These are phyloP conservation scores for Salvia sclarea DNA, from an alignment of 305 asterid genomes.

Conservation along the genomic window DNA sequence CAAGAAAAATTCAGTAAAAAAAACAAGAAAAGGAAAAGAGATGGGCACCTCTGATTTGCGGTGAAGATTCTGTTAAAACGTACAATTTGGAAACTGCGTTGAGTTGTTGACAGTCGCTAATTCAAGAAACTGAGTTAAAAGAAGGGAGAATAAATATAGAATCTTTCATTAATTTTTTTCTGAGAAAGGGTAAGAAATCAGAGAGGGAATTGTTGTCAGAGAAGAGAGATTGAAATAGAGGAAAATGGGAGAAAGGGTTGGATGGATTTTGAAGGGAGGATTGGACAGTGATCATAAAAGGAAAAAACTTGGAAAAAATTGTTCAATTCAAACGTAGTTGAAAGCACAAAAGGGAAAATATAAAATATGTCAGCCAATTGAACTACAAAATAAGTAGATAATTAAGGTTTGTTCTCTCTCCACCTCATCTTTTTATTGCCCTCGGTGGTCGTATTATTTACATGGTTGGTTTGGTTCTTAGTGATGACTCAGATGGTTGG, in stretches of 20 bases:
- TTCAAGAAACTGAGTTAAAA: neutral
- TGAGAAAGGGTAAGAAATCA: slow-evolving; percentile 7
- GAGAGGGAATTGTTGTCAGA: slow-evolving; percentile 26
- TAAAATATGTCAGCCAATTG: neutral
- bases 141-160: neutral
- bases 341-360: neutral
- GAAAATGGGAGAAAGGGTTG: slow-evolving; percentile 17
- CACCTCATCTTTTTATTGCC: no score
- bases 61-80: slow-evolving; percentile 21
- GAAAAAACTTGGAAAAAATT: slow-evolving; percentile 5
- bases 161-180: neutral
- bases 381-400: slow-evolving; percentile 4
- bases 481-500: no score
- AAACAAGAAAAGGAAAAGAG: neutral
- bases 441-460: no score
- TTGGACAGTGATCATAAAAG: slow-evolving; percentile 29
- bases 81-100: slow-evolving; percentile 12
- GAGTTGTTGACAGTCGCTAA: slow-evolving; percentile 25
- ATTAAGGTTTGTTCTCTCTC: neutral
- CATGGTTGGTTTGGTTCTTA: no score
- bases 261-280: neutral
- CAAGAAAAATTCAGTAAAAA: slow-evolving; percentile 17
- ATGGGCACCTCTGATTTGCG: slow-evolving; percentile 28
- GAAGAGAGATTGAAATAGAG: slow-evolving; percentile 8
- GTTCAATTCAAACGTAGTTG: slow-evolving; percentile 26